Evolutionary conservation across 2,329 filamentous ascomycete genomes (phyloP), one percentile per base, ranked within the genome.

Genomic region (Clarireedia paspali): DNA sequence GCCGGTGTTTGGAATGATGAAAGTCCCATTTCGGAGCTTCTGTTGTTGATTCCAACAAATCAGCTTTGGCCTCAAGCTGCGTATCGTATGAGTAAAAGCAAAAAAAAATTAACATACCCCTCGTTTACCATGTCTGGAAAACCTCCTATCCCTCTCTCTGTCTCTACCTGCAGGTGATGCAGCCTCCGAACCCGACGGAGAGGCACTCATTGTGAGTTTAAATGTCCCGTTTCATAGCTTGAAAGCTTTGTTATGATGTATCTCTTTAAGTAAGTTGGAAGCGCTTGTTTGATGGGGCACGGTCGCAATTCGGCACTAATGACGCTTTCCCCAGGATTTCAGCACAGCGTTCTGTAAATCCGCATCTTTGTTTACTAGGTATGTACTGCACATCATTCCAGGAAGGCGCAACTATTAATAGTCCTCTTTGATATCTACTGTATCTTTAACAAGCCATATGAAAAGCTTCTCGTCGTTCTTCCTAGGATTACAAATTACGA

Each of bases 1-100:
- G 66, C 92, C 91, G 2, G 91, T 96, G 57, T 80, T 78, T 6
- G 92, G 91, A 54, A 95, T 80, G 64, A 97, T 87, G 70, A 95
- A 91, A 46, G 89, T 94, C 62, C 89, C 89, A 69, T 92, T 88
- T 63, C 87, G 85, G 59, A 95, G 78, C 79, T 91, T 84, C 82
- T 85, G 48, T 58, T 42, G 17, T 6, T 26, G n/a, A 24, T 59
- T 27, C 52, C 39, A 14, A 47, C 12, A 38, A 15, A 26, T 47
- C 49, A 23, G 45, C 38, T 45, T 10, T 34, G 27, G 45, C 14
- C 55, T 57, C 65, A 66, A 66, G 38, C 59, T 62, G 49, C 64
- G 62, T 46, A 64, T 62, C 30, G 63, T 61, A 20, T 50, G 45
- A 1, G 64, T 60, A 49, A 17, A 42, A 42, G 15, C 15, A 14